Percentiles rank a stretch among this genome's conserved stretches.
Evolutionary conservation across 192 early-diverging fungal species (phyloP).

Genomic region (Rhizoclosmatium globosum): DNA sequence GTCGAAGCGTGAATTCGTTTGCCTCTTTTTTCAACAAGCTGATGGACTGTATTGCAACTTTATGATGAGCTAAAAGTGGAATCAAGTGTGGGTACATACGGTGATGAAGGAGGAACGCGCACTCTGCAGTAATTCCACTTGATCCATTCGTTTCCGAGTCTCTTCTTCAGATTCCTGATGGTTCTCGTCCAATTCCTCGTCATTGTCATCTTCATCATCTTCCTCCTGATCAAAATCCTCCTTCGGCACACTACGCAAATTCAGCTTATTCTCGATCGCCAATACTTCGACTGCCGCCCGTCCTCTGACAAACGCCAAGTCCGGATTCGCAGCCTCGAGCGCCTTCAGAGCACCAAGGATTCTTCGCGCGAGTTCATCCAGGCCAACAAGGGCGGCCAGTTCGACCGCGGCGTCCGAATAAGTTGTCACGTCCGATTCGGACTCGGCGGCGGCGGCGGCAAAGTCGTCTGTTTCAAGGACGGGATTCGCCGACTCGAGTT

Average conservation of each 20-base stretch:
- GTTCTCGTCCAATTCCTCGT: conserved; percentile 7
- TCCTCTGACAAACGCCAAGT: background rate
- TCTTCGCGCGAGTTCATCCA: background rate
- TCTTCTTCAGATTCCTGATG: background rate
- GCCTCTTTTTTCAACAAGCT: background rate
- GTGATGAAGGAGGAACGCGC: conserved; percentile 17
- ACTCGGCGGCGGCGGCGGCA: background rate
- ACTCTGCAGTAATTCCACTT: conserved; percentile 8
- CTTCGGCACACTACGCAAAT: background rate
- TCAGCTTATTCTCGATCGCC: background rate
- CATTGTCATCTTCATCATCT: background rate
- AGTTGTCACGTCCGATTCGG: background rate
- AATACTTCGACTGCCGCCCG: background rate
- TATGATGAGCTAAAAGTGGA: no score
- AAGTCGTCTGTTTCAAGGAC: background rate
- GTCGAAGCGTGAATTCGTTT: conserved; percentile 5
- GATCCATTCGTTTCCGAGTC: background rate
- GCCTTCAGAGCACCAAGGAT: background rate
- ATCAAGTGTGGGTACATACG: background rate
- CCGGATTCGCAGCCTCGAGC: background rate
- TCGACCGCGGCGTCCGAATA: background rate
- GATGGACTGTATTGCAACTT: no score
- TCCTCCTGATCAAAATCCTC: background rate
- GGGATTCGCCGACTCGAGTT: background rate
- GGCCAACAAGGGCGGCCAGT: background rate